Evolutionary conservation across 371 early-diverging fungal species (phyloP).

Genomic region (Haplosporangium sp.): DNA sequence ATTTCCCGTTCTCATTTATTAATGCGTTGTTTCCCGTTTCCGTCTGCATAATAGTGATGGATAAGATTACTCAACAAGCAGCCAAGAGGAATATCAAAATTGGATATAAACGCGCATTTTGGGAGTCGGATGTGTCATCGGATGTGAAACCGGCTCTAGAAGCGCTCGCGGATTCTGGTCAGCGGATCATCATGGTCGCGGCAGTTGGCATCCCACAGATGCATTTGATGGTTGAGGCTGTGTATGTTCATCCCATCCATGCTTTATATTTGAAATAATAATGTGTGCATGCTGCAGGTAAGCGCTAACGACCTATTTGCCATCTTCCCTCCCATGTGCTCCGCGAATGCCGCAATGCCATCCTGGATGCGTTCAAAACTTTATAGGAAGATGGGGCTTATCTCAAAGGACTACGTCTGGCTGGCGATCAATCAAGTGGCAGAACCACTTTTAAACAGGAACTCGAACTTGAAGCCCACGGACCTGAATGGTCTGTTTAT

Average conservation of each 20-base stretch:
- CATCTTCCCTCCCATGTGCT: neutral
- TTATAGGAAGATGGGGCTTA: conserved; percentile 20
- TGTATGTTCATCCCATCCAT: conserved; percentile 16
- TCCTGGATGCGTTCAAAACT: too few relatives aligned
- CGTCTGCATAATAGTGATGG: conserved; percentile 57
- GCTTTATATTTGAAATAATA: neutral
- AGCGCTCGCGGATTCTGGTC: conserved; percentile 57
- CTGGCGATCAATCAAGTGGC: conserved; percentile 60
- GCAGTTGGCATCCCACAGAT: conserved; percentile 60
- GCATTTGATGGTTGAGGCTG: conserved; percentile 36
- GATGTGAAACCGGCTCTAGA: conserved; percentile 59
- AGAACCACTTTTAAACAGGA: conserved; percentile 40
- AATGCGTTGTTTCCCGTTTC: neutral
- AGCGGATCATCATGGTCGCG: conserved; percentile 62
- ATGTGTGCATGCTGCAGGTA: neutral
- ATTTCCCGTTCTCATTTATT: neutral
- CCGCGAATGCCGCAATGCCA: too few relatives aligned
- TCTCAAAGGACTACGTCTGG: conserved; percentile 65
- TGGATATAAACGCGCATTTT: conserved; percentile 60
- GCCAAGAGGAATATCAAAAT: conserved; percentile 56
- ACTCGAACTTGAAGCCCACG: conserved; percentile 27
- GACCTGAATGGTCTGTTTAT: conserved; percentile 63
- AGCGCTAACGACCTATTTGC: neutral
- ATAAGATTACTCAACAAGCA: conserved; percentile 59
- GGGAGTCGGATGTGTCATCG: conserved; percentile 58